Percentiles rank a stretch among this genome's conserved stretches.
These are phyloP conservation scores for Auricularia sp. DNA, from an alignment of 768 basidiomycete species.

Conservation along the genomic window DNA sequence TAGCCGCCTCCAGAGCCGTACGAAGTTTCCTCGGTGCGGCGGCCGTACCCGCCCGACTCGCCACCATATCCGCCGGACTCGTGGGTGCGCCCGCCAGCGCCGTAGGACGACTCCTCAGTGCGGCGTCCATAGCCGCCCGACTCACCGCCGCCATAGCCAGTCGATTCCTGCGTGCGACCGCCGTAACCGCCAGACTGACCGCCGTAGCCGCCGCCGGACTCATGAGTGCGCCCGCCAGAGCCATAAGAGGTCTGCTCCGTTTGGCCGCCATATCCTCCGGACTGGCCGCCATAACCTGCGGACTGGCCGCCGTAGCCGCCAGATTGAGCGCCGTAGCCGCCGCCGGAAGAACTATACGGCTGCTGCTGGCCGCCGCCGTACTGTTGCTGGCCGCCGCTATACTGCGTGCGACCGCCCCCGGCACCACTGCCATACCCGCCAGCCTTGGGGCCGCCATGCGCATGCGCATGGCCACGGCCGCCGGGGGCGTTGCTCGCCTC, in stretches of 20 bases:
- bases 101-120: slow-evolving; percentile 3
- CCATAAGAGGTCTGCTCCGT: slow-evolving; percentile 4
- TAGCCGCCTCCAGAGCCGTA: slow-evolving; percentile 1
- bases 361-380: neutral
- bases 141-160: neutral
- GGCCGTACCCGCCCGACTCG: neutral
- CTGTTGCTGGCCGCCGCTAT: neutral
- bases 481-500: neutral
- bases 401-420: neutral
- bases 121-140: slow-evolving; percentile 6
- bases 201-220: neutral
- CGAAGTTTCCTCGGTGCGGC: slow-evolving; percentile 1
- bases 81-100: slow-evolving; percentile 9
- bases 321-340: neutral
- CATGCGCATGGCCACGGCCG: neutral
- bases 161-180: neutral
- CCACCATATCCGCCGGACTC: neutral
- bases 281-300: neutral
- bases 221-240: slow-evolving; percentile 8
- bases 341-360: neutral
- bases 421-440: neutral
- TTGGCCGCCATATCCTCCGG: slow-evolving; percentile 1
- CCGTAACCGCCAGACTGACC: neutral
- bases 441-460: neutral
- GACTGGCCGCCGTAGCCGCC: neutral